These are phyloP conservation scores for Suillus tomentosus DNA, from an alignment of 768 basidiomycete species.

Conservation along the genomic window DNA sequence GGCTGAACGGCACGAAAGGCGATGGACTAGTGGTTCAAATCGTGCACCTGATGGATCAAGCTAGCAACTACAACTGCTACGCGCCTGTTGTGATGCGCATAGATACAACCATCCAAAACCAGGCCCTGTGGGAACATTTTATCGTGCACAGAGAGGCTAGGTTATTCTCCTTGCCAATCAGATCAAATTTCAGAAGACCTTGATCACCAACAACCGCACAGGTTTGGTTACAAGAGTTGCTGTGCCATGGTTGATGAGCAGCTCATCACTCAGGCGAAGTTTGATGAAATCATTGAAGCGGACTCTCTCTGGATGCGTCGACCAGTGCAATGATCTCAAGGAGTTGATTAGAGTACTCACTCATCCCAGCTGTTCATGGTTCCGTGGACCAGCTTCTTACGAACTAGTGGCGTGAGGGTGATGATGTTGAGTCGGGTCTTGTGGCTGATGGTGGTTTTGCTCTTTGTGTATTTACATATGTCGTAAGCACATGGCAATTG, in stretches of 20 bases:
- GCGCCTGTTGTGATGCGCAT: slow-evolving; percentile 8
- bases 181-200: slow-evolving; percentile 16
- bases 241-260: slow-evolving; percentile 20
- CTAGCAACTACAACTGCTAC: slow-evolving; percentile 14
- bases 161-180: slow-evolving; percentile 15
- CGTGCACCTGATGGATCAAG: slow-evolving; percentile 9
- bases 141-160: slow-evolving; percentile 15
- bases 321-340: slow-evolving; percentile 7
- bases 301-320: slow-evolving; percentile 15
- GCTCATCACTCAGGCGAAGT: slow-evolving; percentile 18
- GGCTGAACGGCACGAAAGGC: slow-evolving; percentile 4
- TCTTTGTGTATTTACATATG: not conserved
- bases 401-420: not conserved
- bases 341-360: not conserved
- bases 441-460: not conserved
- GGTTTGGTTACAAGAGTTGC: slow-evolving; percentile 19
- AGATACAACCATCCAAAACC: not conserved
- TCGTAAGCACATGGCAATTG: not conserved
- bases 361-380: not conserved
- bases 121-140: slow-evolving; percentile 8
- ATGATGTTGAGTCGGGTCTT: too few species aligned
- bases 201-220: slow-evolving; percentile 19
- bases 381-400: not conserved
- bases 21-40: slow-evolving; percentile 4
- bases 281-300: slow-evolving; percentile 14